Conservation (phyloP, 805 yeast genomes). For the Wickerhamomyces canadensis region DNA sequence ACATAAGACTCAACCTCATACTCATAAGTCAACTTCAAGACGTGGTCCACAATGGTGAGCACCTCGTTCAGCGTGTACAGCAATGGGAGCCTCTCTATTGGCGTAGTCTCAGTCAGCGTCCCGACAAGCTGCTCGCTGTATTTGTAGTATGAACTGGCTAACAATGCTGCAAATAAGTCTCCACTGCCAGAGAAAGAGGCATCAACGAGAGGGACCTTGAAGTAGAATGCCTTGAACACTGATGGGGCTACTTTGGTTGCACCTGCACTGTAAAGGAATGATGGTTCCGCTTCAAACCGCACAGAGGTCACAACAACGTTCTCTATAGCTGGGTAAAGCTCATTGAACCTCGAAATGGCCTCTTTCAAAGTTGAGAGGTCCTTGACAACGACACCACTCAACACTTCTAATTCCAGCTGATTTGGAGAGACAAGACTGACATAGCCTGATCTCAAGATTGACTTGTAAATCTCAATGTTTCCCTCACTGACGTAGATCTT, state of each 20-base stretch:
- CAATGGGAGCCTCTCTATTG: conserved; percentile 16
- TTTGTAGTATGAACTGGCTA: conserved; percentile 44
- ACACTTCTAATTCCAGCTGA: conserved; percentile 65
- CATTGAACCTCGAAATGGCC: conserved; percentile 38
- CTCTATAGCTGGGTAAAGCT: conserved; percentile 37
- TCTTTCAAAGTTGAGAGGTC: conserved; percentile 30
- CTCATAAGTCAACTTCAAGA: conserved; percentile 35
- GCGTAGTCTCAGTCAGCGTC: conserved; percentile 6
- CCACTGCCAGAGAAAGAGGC: conserved; percentile 74
- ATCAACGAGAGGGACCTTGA: conserved; percentile 41
- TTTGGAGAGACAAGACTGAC: conserved; percentile 63
- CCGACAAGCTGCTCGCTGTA: conserved; percentile 11
- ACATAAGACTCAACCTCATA: conserved; percentile 10
- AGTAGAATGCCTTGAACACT: conserved; percentile 19
- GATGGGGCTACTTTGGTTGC: conserved; percentile 9
- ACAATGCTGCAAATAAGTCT: conserved; percentile 60
- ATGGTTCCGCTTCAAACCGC: conserved; percentile 21
- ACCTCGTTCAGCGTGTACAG: conserved; percentile 34
- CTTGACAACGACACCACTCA: conserved; percentile 42
- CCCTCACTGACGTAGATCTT: conserved; percentile 62
- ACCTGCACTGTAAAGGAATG: conserved; percentile 37
- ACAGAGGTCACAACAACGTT: conserved; percentile 59
- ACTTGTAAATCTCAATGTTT: conserved; percentile 46
- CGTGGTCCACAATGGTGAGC: conserved; percentile 34
- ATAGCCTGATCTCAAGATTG: conserved; percentile 36